Evolutionary conservation across 1,284 basidiomycete species (phyloP).

Genomic region (Apiotrichum gamsii): DNA sequence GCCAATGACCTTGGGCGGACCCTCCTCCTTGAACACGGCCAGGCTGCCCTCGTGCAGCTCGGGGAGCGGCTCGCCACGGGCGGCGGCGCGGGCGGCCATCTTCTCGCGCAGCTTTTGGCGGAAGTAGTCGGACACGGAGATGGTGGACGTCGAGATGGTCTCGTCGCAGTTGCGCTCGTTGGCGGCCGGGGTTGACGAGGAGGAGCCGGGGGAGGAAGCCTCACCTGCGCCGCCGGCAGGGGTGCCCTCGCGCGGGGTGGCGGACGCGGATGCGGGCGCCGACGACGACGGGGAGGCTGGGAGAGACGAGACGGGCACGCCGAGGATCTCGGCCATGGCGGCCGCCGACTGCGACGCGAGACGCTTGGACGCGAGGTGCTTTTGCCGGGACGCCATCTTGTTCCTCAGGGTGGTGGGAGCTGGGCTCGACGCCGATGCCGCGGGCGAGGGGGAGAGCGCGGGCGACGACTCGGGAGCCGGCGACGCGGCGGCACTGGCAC

Average conservation of each 20-base stretch:
- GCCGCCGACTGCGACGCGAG: conserved; percentile 42
- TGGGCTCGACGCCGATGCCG: conserved; percentile 16
- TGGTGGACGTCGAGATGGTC: conserved; percentile 29
- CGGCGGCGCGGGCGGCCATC: conserved; percentile 34
- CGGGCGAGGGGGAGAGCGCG: conserved; percentile 13
- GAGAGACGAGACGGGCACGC: conserved; percentile 39
- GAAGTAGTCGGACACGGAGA: conserved; percentile 47
- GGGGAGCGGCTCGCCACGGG: conserved; percentile 8
- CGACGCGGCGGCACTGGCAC: conserved; percentile 18
- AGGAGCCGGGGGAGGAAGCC: conserved; percentile 17
- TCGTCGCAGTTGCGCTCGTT: conserved; percentile 24
- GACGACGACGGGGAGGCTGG: conserved; percentile 19
- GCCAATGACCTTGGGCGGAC: conserved; percentile 23
- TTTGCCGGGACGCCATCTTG: conserved; percentile 45
- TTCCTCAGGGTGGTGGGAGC: conserved; percentile 29
- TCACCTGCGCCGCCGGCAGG: conserved; percentile 7
- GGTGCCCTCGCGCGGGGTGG: conserved; percentile 13
- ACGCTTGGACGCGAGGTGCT: conserved; percentile 41
- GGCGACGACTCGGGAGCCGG: conserved; percentile 14
- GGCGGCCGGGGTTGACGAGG: background rate
- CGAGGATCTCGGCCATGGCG: conserved; percentile 47
- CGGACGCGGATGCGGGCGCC: conserved; percentile 9
- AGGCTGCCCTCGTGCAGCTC: conserved; percentile 23
- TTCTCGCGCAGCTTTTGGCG: conserved; percentile 44
- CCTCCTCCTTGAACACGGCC: conserved; percentile 24